A percentile compares a stretch with the other conserved stretches of the same genome.
phyloP scores from a whole-genome alignment of 768 basidiomycete genomes.

The Termitomyces sp. region DNA sequence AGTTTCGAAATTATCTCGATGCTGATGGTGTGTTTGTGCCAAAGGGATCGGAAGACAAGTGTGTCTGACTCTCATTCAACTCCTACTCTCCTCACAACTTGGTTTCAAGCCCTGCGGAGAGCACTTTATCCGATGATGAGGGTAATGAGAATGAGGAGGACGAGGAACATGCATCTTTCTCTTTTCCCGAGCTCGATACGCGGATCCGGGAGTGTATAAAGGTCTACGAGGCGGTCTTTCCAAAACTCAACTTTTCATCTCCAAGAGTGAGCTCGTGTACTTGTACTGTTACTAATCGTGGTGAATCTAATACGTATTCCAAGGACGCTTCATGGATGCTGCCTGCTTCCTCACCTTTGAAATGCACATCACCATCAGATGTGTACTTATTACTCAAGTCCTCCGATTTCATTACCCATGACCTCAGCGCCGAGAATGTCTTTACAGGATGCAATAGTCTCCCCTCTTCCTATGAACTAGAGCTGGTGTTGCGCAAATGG shows the following conservation, averaged over 20 bases:
- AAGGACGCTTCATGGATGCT: conserved; percentile 93
- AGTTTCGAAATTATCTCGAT: conserved; percentile 69
- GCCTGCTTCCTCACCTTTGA: conserved; percentile 75
- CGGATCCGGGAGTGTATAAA: conserved; percentile 61
- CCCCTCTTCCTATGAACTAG: conserved; percentile 47
- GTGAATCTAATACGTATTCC: background rate
- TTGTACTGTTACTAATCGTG: background rate
- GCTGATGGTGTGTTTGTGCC: conserved; percentile 85
- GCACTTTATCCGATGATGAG: conserved; percentile 56
- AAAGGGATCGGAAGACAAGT: conserved; percentile 75
- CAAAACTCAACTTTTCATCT: conserved; percentile 95
- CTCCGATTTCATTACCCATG: conserved; percentile 84
- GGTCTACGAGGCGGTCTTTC: conserved; percentile 81
- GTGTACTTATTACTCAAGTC: conserved; percentile 91
- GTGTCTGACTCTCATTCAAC: conserved; percentile 21
- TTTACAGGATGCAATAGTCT: conserved; percentile 56
- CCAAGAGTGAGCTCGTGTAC: conserved; percentile 53
- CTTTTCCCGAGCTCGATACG: conserved; percentile 80
- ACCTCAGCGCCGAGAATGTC: conserved; percentile 51
- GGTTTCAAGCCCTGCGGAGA: conserved; percentile 40
- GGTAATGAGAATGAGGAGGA: conserved; percentile 26
- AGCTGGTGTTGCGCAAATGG: conserved; percentile 90
- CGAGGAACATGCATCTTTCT: conserved; percentile 32
- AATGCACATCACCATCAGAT: conserved; percentile 84
- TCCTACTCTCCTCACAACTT: background rate